These are phyloP conservation scores for Penicillium fuscoglaucum DNA, from an alignment of 2,329 filamentous ascomycete genomes.

Conservation along the genomic window DNA sequence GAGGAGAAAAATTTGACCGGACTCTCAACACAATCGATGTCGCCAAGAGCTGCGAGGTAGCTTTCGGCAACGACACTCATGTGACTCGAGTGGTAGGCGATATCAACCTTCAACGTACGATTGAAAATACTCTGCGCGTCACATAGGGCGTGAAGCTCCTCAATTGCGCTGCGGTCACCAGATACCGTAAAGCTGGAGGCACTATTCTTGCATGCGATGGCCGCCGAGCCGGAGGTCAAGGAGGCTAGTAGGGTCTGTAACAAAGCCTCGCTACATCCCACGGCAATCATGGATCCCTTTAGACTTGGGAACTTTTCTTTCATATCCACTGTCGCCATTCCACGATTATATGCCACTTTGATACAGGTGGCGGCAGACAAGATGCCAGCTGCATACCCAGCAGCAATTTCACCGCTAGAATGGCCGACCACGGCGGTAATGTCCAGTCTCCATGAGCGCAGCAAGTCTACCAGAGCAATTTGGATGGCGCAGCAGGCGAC, in stretches of 20 bases:
- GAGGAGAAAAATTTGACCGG: not conserved
- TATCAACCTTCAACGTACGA: not conserved
- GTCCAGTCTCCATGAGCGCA: not conserved
- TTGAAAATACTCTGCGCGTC: not conserved
- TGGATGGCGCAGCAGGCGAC: not conserved
- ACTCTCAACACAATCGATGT: not conserved
- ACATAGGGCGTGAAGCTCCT: not conserved
- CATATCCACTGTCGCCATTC: not conserved
- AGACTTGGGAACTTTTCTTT: not conserved
- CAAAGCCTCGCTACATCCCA: not conserved
- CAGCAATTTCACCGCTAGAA: not conserved
- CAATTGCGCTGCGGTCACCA: not conserved
- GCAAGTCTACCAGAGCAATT: not conserved
- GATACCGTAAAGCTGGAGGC: not conserved
- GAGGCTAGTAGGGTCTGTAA: not conserved
- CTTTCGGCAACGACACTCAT: not conserved
- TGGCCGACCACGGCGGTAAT: not conserved
- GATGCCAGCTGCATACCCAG: not conserved
- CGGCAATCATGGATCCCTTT: not conserved
- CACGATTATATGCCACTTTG: not conserved
- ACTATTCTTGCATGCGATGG: not conserved
- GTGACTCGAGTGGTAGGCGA: not conserved
- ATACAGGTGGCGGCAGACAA: not conserved
- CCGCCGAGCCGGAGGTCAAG: not conserved
- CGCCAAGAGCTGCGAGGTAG: not conserved